These are phyloP conservation scores for Chytriomyces hyalinus DNA, from an alignment of 192 early-diverging fungal genomes.

Conservation along the genomic window DNA sequence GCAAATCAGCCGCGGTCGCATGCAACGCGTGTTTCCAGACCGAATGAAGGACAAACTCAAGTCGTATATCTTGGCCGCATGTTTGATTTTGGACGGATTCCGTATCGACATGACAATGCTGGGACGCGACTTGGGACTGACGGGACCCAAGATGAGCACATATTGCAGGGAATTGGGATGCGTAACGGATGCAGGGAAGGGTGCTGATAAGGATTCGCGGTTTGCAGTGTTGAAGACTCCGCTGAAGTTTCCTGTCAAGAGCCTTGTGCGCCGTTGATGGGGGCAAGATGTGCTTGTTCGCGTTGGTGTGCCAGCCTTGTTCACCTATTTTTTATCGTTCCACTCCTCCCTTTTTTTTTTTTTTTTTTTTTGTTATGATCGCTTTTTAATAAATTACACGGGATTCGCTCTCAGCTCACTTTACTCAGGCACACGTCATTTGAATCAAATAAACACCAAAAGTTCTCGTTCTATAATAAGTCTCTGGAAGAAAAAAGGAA, in stretches of 20 bases:
- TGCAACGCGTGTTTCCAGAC: conserved; percentile 47
- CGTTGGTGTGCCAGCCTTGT: too few relatives aligned
- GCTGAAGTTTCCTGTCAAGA: conserved; percentile 37
- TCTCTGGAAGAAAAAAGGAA: too few relatives aligned
- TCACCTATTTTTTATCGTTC: too few relatives aligned
- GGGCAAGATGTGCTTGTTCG: too few relatives aligned
- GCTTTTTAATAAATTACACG: too few relatives aligned
- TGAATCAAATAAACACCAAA: too few relatives aligned
- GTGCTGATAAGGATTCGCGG: conserved; percentile 23
- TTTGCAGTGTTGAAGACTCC: conserved; percentile 32
- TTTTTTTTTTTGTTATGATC: too few relatives aligned
- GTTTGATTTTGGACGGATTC: conserved; percentile 76
- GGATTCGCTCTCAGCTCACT: too few relatives aligned
- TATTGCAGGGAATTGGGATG: conserved; percentile 50
- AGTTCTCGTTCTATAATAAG: too few relatives aligned
- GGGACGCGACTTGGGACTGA: conserved; percentile 63
- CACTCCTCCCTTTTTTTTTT: too few relatives aligned
- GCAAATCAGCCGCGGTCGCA: conserved; percentile 2
- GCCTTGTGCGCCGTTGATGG: too few relatives aligned
- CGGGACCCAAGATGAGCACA: conserved; percentile 32
- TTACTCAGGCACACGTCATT: too few relatives aligned
- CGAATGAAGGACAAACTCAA: conserved; percentile 76
- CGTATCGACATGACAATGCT: conserved; percentile 65
- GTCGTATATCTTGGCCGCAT: conserved; percentile 75
- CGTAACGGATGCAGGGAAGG: conserved; percentile 21